Evolutionary conservation across 352 stramenopile species (phyloP).

Genomic region (Aphanomyces astaci): DNA sequence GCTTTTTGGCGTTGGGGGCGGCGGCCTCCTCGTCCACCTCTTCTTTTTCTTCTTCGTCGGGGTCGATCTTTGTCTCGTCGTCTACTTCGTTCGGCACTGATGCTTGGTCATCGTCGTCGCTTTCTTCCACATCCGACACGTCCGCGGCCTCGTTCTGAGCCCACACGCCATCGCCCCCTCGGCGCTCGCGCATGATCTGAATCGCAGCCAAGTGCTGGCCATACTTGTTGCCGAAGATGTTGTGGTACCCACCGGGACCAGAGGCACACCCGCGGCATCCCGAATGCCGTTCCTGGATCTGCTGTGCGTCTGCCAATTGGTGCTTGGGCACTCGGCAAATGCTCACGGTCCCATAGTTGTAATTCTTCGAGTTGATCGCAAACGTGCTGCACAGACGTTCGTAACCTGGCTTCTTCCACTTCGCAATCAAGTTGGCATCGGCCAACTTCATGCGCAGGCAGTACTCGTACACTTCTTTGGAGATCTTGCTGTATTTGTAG

Average conservation of each 20-base stretch:
- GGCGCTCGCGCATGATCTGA: conserved; percentile 86
- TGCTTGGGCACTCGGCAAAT: conserved; percentile 96
- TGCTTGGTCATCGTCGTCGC: conserved; percentile 27
- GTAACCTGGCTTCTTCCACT: conserved; percentile 99
- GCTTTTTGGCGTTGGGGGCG: conserved; percentile 8
- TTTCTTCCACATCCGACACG: conserved; percentile 27
- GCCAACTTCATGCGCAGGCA: conserved; percentile 92
- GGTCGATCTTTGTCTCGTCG: conserved; percentile 30
- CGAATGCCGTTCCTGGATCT: conserved; percentile 90
- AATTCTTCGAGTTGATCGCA: conserved; percentile 98
- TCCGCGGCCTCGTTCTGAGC: conserved; percentile 52
- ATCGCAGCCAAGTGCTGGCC: conserved; percentile 96
- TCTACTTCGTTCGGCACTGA: conserved; percentile 24
- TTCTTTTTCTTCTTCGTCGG: conserved; percentile 31
- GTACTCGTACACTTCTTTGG: conserved; percentile 96
- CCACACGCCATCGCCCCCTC: conserved; percentile 31
- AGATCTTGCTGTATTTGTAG: conserved; percentile 95
- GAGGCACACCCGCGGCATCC: conserved; percentile 96
- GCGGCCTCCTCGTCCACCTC: conserved; percentile 24
- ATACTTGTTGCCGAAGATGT: conserved; percentile 99
- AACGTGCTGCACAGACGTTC: conserved; percentile 97
- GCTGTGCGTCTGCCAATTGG: conserved; percentile 85
- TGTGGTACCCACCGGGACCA: conserved; percentile 86
- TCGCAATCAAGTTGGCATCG: conserved; percentile 96
- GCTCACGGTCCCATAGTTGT: conserved; percentile 97